Evolutionary conservation across 2,329 filamentous ascomycete genomes (phyloP).

Genomic region (Aurifilum marmelostoma): DNA sequence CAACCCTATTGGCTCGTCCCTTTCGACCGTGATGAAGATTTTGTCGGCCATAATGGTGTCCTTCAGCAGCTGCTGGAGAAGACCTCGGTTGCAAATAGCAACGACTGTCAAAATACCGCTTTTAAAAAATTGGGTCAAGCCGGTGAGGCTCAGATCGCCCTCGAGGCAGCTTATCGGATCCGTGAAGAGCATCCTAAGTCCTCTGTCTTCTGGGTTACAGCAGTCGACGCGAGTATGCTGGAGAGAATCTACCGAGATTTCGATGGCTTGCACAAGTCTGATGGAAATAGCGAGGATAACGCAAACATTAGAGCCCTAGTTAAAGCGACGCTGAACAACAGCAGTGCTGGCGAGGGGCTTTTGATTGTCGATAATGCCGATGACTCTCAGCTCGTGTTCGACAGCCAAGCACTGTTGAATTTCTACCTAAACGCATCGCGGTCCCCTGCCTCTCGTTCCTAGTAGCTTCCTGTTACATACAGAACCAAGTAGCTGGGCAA

Average conservation of each 20-base stretch:
- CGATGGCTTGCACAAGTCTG: slow-evolving; percentile 35
- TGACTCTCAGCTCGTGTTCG: slow-evolving; percentile 39
- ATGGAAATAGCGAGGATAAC: slow-evolving; percentile 39
- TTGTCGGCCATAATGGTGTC: slow-evolving; percentile 34
- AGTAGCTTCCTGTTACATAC: too few species aligned
- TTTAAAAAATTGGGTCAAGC: neutral
- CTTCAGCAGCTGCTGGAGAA: slow-evolving; percentile 26
- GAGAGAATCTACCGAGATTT: slow-evolving; percentile 42
- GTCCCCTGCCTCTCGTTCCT: too few species aligned
- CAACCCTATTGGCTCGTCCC: slow-evolving; percentile 26
- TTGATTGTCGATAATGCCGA: slow-evolving; percentile 51
- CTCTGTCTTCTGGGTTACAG: slow-evolving; percentile 48
- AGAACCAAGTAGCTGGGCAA: too few species aligned
- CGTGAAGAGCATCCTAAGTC: slow-evolving; percentile 35
- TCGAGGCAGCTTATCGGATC: slow-evolving; percentile 40
- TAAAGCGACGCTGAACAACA: slow-evolving; percentile 37
- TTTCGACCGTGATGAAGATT: slow-evolving; percentile 35
- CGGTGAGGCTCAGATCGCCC: slow-evolving; percentile 44
- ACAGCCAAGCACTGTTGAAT: neutral
- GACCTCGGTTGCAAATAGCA: neutral
- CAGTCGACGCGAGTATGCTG: slow-evolving; percentile 35
- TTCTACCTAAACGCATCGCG: too few species aligned
- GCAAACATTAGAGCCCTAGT: slow-evolving; percentile 43
- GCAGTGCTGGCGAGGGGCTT: slow-evolving; percentile 42
- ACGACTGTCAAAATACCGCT: neutral